These are phyloP conservation scores for Coniochaeta sp. DNA, from an alignment of 2,329 filamentous ascomycete species.

Conservation along the genomic window DNA sequence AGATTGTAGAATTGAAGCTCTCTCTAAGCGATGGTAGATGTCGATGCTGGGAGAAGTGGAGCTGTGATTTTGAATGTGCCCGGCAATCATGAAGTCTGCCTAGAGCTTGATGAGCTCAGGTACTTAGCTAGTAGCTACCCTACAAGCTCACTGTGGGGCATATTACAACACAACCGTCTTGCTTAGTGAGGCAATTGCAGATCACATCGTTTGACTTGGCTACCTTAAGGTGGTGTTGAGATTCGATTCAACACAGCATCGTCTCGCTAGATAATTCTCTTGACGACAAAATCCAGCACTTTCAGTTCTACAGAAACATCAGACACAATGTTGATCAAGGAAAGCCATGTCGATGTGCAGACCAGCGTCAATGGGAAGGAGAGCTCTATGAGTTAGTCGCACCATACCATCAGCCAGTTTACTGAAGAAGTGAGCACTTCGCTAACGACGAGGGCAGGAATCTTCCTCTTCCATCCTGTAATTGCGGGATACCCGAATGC, in stretches of 20 bases:
- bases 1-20: no score
- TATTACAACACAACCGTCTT: not conserved
- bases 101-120: no score
- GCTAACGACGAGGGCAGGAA: slow-evolving; percentile 44
- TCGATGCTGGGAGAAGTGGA: no score
- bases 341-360: slow-evolving; percentile 42
- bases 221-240: no score
- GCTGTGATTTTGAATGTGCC: no score
- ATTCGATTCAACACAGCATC: no score
- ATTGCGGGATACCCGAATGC: slow-evolving; percentile 83
- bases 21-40: no score
- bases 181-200: not conserved
- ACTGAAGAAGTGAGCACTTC: not conserved
- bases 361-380: slow-evolving; percentile 45
- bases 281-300: not conserved
- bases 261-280: not conserved
- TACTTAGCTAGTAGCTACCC: not conserved
- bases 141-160: not conserved
- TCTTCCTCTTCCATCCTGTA: slow-evolving; percentile 82
- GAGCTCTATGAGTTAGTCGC: slow-evolving; percentile 40
- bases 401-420: no score
- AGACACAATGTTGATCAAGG: slow-evolving; percentile 43
- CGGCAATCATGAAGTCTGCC: no score
- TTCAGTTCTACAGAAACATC: not conserved
- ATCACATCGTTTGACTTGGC: no score